Evolutionary conservation across 306 rosid genomes (phyloP).

Genomic region (Fragaria iinumae): DNA sequence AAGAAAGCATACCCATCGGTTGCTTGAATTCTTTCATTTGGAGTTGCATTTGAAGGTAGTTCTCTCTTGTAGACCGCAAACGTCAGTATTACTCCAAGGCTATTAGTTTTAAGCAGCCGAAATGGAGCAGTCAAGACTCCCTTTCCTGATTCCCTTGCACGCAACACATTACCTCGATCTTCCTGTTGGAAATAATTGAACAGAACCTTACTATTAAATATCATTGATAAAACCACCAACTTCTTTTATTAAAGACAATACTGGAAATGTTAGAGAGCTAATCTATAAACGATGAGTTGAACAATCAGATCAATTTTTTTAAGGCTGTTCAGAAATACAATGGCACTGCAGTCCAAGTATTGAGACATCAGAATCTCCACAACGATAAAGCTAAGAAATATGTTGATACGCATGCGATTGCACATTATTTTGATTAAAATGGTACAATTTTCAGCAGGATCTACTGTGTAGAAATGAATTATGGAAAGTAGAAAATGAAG

Average conservation of each 20-base stretch:
- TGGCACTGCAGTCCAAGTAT: neutral
- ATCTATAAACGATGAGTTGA: slow-evolving; percentile 3
- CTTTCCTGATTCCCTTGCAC: slow-evolving; percentile 93
- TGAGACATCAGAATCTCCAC: neutral
- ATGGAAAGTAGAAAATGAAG: neutral
- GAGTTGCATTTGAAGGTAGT: slow-evolving; percentile 86
- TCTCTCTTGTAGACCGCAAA: slow-evolving; percentile 93
- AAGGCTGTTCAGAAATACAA: neutral
- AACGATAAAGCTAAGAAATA: neutral
- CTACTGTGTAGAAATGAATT: neutral
- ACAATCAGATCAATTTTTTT: neutral
- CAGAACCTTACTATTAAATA: neutral
- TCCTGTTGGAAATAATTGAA: slow-evolving; percentile 60
- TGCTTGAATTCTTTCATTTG: slow-evolving; percentile 82
- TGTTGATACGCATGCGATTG: neutral
- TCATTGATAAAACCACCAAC: neutral
- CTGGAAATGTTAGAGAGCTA: neutral
- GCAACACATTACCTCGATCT: slow-evolving; percentile 76
- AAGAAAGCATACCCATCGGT: slow-evolving; percentile 75
- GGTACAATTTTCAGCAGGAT: neutral
- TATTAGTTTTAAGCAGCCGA: slow-evolving; percentile 75
- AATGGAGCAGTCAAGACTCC: slow-evolving; percentile 96
- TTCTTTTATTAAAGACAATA: neutral
- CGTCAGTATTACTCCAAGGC: slow-evolving; percentile 92
- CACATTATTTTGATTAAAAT: neutral